These are phyloP conservation scores for Syzygium aqueum DNA, from an alignment of 345 rosid species.

Conservation along the genomic window DNA sequence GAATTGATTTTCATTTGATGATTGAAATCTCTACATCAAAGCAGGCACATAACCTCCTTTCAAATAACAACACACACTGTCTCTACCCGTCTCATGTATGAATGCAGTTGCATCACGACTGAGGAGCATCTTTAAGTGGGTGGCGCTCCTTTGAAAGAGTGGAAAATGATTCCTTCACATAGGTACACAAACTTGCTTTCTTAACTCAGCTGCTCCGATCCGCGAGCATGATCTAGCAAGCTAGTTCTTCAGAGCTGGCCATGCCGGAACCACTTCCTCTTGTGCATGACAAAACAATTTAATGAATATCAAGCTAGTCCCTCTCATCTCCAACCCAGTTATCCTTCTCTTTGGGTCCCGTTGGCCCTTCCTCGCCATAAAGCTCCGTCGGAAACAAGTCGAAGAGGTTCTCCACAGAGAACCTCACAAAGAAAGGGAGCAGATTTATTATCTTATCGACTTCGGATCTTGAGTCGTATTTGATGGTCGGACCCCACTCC, in stretches of 20 bases:
- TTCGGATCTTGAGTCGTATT: slow-evolving; percentile 73
- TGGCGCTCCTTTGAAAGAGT: not conserved
- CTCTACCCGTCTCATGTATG: not conserved
- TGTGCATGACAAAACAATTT: not conserved
- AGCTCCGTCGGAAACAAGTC: slow-evolving; percentile 85
- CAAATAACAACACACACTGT: not conserved
- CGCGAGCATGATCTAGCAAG: not conserved
- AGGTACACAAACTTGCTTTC: not conserved
- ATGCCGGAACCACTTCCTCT: not conserved
- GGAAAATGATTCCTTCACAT: not conserved
- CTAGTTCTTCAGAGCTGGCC: not conserved
- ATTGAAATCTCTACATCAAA: not conserved
- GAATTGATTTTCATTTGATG: not conserved
- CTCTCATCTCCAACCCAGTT: slow-evolving; percentile 88
- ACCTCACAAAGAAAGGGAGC: slow-evolving; percentile 63
- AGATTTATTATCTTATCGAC: slow-evolving; percentile 52
- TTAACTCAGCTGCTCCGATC: not conserved
- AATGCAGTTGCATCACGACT: not conserved
- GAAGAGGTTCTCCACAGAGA: slow-evolving; percentile 63
- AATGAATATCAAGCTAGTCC: slow-evolving; percentile 9
- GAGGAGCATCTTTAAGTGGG: not conserved
- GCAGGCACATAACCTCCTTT: not conserved
- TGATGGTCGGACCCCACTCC: slow-evolving; percentile 88
- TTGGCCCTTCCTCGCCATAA: slow-evolving; percentile 95
- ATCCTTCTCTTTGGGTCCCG: slow-evolving; percentile 90